Conservation (phyloP, 2,329 filamentous ascomycete species). For the Parastagonospora nodorum region DNA sequence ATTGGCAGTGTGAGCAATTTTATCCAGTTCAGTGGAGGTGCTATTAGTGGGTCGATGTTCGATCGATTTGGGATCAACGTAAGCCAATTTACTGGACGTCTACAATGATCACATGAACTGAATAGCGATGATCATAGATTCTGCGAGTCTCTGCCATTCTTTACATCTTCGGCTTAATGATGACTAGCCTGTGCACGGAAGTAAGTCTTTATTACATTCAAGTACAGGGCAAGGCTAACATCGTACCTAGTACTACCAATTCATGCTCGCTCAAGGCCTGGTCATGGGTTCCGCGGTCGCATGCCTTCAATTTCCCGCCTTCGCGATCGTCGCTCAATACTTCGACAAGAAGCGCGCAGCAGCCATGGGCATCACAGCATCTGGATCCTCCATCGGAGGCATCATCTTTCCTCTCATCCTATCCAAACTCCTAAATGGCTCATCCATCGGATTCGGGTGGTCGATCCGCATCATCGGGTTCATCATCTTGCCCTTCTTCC, state of each 20-base stretch:
- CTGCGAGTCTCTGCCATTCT: conserved; percentile 57
- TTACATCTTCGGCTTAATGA: conserved; percentile 65
- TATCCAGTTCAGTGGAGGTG: conserved; percentile 58
- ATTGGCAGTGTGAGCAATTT: conserved; percentile 49
- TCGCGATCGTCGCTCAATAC: conserved; percentile 49
- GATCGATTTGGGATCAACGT: conserved; percentile 57
- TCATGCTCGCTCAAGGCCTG: conserved; percentile 58
- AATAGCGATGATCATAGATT: conserved; percentile 52
- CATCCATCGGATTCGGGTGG: conserved; percentile 60
- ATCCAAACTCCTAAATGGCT: conserved; percentile 54
- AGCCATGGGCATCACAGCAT: too few relatives aligned
- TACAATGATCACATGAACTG: conserved; percentile 49
- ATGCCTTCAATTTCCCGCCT: conserved; percentile 55
- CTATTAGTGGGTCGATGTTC: conserved; percentile 64
- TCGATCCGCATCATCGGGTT: conserved; percentile 61
- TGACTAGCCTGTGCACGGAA: conserved; percentile 57
- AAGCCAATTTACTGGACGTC: conserved; percentile 9
- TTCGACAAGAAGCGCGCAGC: too few relatives aligned
- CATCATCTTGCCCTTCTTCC: conserved; percentile 60
- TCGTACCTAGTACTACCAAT: conserved; percentile 54
- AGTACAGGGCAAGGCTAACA: too few relatives aligned
- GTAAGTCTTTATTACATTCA: too few relatives aligned
- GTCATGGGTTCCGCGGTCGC: conserved; percentile 55
- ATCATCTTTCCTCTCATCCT: conserved; percentile 67
- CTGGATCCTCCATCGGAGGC: conserved; percentile 35